phyloP scores from a whole-genome alignment of 129 eudicot species.

The Flaveria trinervia region DNA sequence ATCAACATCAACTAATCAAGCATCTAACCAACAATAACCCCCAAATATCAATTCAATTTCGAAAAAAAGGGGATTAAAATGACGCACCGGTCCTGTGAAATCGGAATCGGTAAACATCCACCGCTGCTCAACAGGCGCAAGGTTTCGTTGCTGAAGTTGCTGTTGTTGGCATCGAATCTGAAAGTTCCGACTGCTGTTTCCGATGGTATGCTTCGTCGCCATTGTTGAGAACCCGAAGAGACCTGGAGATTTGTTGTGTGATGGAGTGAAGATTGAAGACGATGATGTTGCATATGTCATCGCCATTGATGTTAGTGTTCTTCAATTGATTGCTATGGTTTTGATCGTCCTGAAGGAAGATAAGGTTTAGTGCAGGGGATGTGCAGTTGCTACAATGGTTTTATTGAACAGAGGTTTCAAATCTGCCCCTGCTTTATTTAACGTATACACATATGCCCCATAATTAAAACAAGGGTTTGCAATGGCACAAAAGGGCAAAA shows the following conservation, averaged over 20 bases:
- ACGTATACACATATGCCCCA: neutral
- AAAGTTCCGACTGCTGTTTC: conserved; percentile 6
- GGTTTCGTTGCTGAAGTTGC: conserved; percentile 25
- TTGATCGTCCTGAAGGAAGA: conserved; percentile 20
- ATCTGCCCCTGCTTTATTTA: neutral
- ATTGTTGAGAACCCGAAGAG: conserved; percentile 55
- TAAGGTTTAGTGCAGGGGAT: conserved; percentile 25
- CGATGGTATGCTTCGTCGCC: conserved; percentile 8
- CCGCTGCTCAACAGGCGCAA: conserved; percentile 67
- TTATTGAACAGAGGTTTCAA: neutral
- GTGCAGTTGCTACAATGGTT: neutral
- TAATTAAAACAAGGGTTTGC: too few species aligned
- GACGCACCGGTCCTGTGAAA: conserved; percentile 67
- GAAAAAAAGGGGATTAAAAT: neutral
- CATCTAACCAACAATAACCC: neutral
- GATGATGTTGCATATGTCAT: conserved; percentile 49
- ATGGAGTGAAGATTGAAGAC: conserved; percentile 26
- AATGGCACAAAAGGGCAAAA: too few species aligned
- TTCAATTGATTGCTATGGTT: neutral
- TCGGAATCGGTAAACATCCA: conserved; percentile 82
- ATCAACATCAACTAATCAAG: neutral
- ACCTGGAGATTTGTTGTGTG: conserved; percentile 38
- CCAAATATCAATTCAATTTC: neutral
- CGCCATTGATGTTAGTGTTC: conserved; percentile 45
- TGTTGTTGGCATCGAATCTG: conserved; percentile 59